Percentiles rank a stretch among this genome's conserved stretches.
phyloP scores from a whole-genome alignment of 108 stramenopile species.

The Schizochytrium sp. region DNA sequence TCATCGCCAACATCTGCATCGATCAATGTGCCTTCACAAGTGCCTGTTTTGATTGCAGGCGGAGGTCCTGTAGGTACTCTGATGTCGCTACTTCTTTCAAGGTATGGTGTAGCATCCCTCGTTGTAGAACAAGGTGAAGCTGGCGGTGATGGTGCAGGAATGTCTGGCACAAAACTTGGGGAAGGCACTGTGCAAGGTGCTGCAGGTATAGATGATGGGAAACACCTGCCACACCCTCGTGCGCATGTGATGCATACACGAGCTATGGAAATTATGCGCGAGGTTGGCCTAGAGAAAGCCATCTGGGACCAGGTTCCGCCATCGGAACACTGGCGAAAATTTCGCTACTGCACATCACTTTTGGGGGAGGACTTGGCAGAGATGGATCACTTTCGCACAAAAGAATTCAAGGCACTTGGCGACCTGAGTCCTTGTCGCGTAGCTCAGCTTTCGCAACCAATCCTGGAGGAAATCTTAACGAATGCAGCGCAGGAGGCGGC shows the following conservation, averaged over 20 bases:
- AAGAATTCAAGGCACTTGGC: slow-evolving; percentile 1
- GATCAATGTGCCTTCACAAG: background rate
- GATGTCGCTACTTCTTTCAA: background rate
- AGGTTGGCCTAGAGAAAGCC: slow-evolving; percentile 13
- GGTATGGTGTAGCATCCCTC: background rate
- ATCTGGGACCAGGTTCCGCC: background rate
- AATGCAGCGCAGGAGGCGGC: slow-evolving; percentile 51
- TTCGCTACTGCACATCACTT: slow-evolving; percentile 54
- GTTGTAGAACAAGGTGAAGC: slow-evolving; percentile 36
- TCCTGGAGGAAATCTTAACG: slow-evolving; percentile 69
- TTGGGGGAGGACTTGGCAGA: slow-evolving; percentile 38
- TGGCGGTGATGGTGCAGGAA: slow-evolving; percentile 24
- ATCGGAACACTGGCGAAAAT: slow-evolving; percentile 57
- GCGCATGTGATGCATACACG: slow-evolving; percentile 62
- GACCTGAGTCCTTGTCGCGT: slow-evolving; percentile 42
- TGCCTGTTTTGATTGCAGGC: slow-evolving; percentile 38
- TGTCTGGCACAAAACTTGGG: background rate
- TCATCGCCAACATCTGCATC: too few species aligned
- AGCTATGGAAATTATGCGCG: slow-evolving; percentile 62
- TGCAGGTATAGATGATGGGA: background rate
- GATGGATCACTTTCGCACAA: slow-evolving; percentile 23
- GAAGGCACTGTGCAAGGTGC: background rate
- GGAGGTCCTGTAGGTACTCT: slow-evolving; percentile 52
- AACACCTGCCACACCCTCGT: slow-evolving; percentile 59
- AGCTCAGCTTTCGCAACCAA: slow-evolving; percentile 70